phyloP scores from a whole-genome alignment of 176 grass and related monocot species.

The Phyllostachys edulis region DNA sequence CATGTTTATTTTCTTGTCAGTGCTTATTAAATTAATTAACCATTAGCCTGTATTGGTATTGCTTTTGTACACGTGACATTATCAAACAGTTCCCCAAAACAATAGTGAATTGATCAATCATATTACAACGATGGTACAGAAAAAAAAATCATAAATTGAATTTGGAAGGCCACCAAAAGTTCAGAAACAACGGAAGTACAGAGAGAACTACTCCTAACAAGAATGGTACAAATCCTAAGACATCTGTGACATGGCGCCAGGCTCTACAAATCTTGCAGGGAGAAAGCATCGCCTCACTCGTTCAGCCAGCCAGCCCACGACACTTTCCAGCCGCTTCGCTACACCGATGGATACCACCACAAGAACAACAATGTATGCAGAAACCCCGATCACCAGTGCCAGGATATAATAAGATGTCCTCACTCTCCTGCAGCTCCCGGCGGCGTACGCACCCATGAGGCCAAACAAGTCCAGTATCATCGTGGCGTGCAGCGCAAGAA shows the following conservation, averaged over 20 bases:
- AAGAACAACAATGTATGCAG: slow-evolving; percentile 35
- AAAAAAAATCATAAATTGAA: not conserved
- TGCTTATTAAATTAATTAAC: not conserved
- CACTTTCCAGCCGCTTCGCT: not conserved
- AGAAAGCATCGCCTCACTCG: not conserved
- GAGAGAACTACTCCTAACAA: not conserved
- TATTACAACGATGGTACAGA: not conserved
- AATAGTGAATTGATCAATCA: not conserved
- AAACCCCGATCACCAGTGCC: slow-evolving; percentile 47
- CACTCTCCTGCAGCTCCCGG: slow-evolving; percentile 45
- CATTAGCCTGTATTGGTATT: not conserved
- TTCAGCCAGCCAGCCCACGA: not conserved
- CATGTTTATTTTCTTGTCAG: not conserved
- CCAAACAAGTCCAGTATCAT: slow-evolving; percentile 58
- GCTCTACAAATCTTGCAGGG: slow-evolving; percentile 23
- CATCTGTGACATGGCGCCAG: not conserved
- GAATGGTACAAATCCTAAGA: not conserved
- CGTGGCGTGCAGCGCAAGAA: slow-evolving; percentile 48
- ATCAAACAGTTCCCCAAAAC: not conserved
- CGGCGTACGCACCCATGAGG: slow-evolving; percentile 60
- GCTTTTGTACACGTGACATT: not conserved
- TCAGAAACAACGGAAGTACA: not conserved
- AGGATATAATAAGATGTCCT: slow-evolving; percentile 45
- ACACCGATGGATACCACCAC: slow-evolving; percentile 25
- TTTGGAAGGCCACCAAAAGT: not conserved